A percentile compares a stretch with the other conserved stretches of the same genome.
These are phyloP conservation scores for Fusarium sp. DNA, from an alignment of 2,329 filamentous ascomycete genomes.

Conservation along the genomic window DNA sequence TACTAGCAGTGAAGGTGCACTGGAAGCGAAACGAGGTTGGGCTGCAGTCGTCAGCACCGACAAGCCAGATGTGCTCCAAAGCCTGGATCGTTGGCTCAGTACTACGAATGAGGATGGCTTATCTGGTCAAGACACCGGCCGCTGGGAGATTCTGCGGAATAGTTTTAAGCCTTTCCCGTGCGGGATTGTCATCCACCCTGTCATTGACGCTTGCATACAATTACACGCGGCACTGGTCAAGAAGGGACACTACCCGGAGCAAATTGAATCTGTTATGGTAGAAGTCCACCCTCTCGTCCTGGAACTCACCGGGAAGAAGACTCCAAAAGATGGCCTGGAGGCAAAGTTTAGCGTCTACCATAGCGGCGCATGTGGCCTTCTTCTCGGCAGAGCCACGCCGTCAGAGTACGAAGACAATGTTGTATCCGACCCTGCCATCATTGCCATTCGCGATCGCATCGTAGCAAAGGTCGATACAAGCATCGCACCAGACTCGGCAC, in stretches of 20 bases:
- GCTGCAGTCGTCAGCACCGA: not conserved
- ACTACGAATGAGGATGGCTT: not conserved
- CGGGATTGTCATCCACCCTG: not conserved
- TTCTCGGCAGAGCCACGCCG: not conserved
- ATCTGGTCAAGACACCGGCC: fast-evolving
- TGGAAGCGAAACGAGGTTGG: conserved; percentile 12
- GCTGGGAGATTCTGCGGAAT: conserved; percentile 6
- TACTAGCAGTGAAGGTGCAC: not conserved
- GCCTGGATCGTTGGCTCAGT: not conserved
- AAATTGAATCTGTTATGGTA: not conserved
- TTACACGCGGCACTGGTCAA: not conserved
- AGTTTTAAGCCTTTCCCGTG: conserved; percentile 10
- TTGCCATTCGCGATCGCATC: not conserved
- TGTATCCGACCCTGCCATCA: not conserved
- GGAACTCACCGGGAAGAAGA: conserved; percentile 5
- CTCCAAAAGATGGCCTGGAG: not conserved
- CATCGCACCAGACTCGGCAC: conserved; percentile 1
- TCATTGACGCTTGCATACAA: conserved; percentile 5
- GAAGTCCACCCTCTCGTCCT: conserved; percentile 2
- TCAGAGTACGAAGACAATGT: not conserved
- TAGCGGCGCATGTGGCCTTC: conserved; percentile 2
- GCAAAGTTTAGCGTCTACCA: conserved; percentile 20
- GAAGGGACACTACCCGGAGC: not conserved
- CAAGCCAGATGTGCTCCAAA: not conserved
- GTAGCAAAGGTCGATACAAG: not conserved